A percentile compares a stretch with the other conserved stretches of the same genome.
phyloP scores from a whole-genome alignment of 305 asterid genomes.

The Plantago lanceolata region DNA sequence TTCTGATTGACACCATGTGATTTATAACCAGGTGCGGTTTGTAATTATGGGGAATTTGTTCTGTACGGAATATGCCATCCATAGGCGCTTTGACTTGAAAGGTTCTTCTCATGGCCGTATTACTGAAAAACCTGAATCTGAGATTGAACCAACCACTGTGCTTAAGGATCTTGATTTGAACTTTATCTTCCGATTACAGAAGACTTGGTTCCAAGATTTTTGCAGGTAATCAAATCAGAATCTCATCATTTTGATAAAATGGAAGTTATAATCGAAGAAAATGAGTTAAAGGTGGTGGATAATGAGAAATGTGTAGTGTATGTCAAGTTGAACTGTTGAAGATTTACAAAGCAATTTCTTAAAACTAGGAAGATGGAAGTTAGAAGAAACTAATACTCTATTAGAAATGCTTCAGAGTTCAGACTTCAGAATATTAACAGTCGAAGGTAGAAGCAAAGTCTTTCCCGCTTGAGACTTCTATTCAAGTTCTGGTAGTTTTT shows the following conservation, averaged over 20 bases:
- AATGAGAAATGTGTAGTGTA: not conserved
- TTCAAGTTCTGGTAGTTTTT: not conserved
- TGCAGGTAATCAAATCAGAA: conserved; percentile 45
- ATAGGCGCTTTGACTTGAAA: conserved; percentile 72
- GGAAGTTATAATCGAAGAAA: not conserved
- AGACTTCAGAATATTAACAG: no score
- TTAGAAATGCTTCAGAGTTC: not conserved
- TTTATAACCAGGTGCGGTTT: conserved; percentile 67
- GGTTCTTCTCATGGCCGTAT: conserved; percentile 95
- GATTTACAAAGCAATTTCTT: not conserved
- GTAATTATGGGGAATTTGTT: conserved; percentile 88
- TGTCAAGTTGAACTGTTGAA: no score
- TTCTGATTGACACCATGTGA: conserved; percentile 11
- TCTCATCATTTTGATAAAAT: not conserved
- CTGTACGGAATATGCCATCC: conserved; percentile 67
- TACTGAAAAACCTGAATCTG: conserved; percentile 88
- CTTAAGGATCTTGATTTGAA: conserved; percentile 92
- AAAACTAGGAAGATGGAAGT: not conserved
- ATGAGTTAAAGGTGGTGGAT: not conserved
- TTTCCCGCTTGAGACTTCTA: not conserved
- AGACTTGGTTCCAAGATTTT: conserved; percentile 86
- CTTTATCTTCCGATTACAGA: conserved; percentile 70
- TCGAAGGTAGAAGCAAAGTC: not conserved
- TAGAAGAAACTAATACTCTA: no score
- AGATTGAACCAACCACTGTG: conserved; percentile 86